Evolutionary conservation across 2,329 filamentous ascomycete species (phyloP).

Genomic region (Fusarium solani-melongenae): DNA sequence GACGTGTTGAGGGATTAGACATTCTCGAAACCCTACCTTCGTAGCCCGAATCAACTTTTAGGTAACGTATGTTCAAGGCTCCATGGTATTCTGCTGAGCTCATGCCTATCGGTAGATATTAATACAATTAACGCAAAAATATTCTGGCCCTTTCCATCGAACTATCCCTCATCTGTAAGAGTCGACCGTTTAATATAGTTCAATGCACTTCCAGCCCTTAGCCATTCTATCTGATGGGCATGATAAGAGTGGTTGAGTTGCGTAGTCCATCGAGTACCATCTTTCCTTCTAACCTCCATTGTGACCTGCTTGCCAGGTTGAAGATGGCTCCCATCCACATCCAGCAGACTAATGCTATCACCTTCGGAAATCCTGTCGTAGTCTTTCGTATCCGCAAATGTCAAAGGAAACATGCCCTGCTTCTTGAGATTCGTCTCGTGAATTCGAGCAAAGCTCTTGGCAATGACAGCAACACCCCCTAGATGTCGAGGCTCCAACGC

Average conservation of each 20-base stretch:
- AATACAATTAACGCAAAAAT: background rate
- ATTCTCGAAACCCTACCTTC: no score
- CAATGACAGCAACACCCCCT: conserved; percentile 84
- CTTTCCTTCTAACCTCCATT: conserved; percentile 7
- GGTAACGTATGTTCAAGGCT: no score
- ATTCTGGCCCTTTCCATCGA: no score
- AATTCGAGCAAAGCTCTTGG: conserved; percentile 85
- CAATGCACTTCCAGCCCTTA: conserved; percentile 20
- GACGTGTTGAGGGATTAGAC: no score
- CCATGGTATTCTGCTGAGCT: no score
- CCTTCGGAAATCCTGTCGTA: conserved; percentile 74
- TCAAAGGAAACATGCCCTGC: conserved; percentile 68
- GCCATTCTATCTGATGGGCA: conserved; percentile 16
- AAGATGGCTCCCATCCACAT: conserved; percentile 14
- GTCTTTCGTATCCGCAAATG: conserved; percentile 77
- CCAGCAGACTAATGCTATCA: conserved; percentile 9
- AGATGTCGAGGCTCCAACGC: conserved; percentile 87
- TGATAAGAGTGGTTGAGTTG: conserved; percentile 25
- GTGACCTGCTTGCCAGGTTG: conserved; percentile 12
- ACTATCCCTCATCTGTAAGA: background rate
- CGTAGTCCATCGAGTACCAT: conserved; percentile 15
- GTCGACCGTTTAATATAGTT: conserved; percentile 23
- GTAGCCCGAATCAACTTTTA: no score
- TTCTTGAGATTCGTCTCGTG: conserved; percentile 96
- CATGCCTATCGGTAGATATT: background rate